These are phyloP conservation scores for Penicillium crystallinum DNA, from an alignment of 495 filamentous ascomycete genomes.

Conservation along the genomic window DNA sequence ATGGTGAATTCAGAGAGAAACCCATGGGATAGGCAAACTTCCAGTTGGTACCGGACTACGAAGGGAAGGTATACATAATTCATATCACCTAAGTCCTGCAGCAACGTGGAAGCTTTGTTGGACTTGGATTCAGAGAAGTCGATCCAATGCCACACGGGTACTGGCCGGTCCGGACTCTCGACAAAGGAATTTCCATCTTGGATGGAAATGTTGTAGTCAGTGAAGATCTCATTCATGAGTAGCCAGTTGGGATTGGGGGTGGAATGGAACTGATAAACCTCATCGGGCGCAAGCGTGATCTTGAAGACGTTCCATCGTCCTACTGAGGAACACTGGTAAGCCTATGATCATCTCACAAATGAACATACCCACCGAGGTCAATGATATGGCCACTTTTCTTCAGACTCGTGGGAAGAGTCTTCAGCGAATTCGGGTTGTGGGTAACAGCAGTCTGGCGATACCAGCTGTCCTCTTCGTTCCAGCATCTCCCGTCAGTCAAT, in stretches of 20 bases:
- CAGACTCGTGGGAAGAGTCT: constrained; percentile 48
- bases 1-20: constrained; percentile 77
- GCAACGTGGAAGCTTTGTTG: constrained; percentile 13
- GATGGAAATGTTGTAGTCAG: constrained; percentile 67
- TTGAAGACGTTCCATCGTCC: constrained; percentile 41
- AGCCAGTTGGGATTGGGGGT: constrained; percentile 29
- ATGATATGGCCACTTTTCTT: constrained; percentile 54
- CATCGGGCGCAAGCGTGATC: constrained; percentile 24
- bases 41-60: constrained; percentile 79
- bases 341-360: not conserved
- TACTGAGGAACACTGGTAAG: constrained; percentile 6
- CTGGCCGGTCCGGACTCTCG: constrained; percentile 11
- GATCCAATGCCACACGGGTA: constrained; percentile 53
- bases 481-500: constrained; percentile 42
- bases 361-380: constrained; percentile 60
- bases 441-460: constrained; percentile 67
- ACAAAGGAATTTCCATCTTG: constrained; percentile 24
- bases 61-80: constrained; percentile 55
- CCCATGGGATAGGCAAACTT: constrained; percentile 80
- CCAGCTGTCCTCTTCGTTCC: constrained; percentile 70
- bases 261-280: not conserved
- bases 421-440: constrained; percentile 32
- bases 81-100: constrained; percentile 30
- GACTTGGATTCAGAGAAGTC: constrained; percentile 28
- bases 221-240: constrained; percentile 49